Evolutionary conservation across 2,329 filamentous ascomycete species (phyloP).

Genomic region (Clathrospora elynae): DNA sequence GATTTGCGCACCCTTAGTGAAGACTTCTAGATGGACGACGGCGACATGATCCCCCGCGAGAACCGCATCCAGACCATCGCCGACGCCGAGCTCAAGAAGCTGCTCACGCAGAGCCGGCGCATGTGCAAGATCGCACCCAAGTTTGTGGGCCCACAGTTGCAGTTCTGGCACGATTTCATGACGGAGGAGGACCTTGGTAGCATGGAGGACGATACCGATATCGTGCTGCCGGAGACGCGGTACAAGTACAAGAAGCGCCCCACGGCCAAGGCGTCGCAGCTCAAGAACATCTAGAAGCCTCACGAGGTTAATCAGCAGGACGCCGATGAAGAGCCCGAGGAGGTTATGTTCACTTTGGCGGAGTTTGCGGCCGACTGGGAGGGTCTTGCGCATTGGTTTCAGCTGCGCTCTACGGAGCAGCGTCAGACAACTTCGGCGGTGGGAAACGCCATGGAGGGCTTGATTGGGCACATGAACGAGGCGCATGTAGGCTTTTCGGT

Average conservation of each 20-base stretch:
- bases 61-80: too few relatives aligned
- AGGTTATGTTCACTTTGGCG: neutral
- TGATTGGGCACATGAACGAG: neutral
- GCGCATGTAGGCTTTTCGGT: neutral
- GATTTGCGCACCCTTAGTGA: too few relatives aligned
- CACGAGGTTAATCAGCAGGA: neutral
- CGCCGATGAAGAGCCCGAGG: neutral
- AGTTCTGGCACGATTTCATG: conserved; percentile 1
- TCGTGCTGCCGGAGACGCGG: neutral
- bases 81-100: too few relatives aligned
- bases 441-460: neutral
- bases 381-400: neutral
- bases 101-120: neutral
- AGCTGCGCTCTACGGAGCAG: neutral
- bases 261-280: too few relatives aligned
- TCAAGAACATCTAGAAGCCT: neutral
- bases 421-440: neutral
- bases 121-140: neutral
- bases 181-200: neutral
- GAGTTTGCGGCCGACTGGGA: neutral
- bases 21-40: too few relatives aligned
- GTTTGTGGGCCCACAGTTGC: neutral
- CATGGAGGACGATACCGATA: neutral
- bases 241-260: neutral
- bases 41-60: too few relatives aligned